Percentiles rank a stretch among this genome's conserved stretches.
Conservation (phyloP, 1,139 yeast genomes). For the Hanseniaspora uvarum region DNA sequence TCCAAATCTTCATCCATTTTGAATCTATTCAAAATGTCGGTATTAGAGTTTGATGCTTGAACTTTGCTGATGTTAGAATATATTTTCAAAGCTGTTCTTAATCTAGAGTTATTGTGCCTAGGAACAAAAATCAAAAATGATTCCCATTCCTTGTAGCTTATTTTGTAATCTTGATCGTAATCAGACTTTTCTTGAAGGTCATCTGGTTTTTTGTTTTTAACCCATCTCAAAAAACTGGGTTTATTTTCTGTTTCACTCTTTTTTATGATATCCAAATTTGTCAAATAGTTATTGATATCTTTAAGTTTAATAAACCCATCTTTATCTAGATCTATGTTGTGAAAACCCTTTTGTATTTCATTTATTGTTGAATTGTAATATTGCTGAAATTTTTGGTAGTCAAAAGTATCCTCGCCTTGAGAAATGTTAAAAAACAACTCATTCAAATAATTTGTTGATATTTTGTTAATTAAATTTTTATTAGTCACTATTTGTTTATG, state of each 20-base stretch:
- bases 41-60: constrained; percentile 25
- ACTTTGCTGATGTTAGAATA: constrained; percentile 25
- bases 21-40: constrained; percentile 45
- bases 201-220: constrained; percentile 54
- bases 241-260: constrained; percentile 12
- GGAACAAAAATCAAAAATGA: constrained; percentile 78
- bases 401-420: constrained; percentile 47
- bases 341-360: constrained; percentile 62
- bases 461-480: constrained; percentile 10
- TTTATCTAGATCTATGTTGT: constrained; percentile 57
- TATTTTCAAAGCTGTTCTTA: constrained; percentile 63
- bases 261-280: constrained; percentile 31
- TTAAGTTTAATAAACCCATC: constrained; percentile 61
- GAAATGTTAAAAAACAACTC: constrained; percentile 47
- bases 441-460: constrained; percentile 12
- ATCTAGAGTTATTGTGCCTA: constrained; percentile 54
- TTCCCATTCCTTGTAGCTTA: constrained; percentile 79
- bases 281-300: constrained; percentile 59
- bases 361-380: constrained; percentile 55
- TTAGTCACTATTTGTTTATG: constrained; percentile 8
- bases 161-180: constrained; percentile 23
- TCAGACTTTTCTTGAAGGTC: constrained; percentile 41
- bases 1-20: constrained; percentile 44
- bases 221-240: constrained; percentile 27
- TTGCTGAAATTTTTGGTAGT: constrained; percentile 50